phyloP scores from a whole-genome alignment of 2,329 filamentous ascomycete genomes.

The Colletotrichum chlorophyti region DNA sequence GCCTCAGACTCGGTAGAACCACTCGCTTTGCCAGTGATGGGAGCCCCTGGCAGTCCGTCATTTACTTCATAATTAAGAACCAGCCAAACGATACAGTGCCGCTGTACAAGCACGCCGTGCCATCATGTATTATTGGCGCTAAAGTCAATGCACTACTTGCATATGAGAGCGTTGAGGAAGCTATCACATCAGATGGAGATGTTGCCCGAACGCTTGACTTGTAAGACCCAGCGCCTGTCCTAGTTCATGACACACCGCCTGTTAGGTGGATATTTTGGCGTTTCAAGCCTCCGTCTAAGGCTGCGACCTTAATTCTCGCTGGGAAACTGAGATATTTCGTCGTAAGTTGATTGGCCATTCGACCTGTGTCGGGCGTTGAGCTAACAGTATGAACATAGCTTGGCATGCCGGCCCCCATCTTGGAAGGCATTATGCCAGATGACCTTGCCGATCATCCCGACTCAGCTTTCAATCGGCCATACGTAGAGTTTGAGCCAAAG shows the following conservation, averaged over 20 bases:
- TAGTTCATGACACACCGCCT: slow-evolving; percentile 16
- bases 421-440: slow-evolving; percentile 12
- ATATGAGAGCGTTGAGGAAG: slow-evolving; percentile 10
- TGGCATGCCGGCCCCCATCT: slow-evolving; percentile 21
- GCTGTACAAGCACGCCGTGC: slow-evolving; percentile 33
- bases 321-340: slow-evolving; percentile 25
- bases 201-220: neutral
- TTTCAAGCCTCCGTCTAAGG: slow-evolving; percentile 10
- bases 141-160: slow-evolving; percentile 6
- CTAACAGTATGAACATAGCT: neutral
- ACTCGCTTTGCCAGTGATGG: neutral
- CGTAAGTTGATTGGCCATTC: neutral
- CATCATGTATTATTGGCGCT: slow-evolving; percentile 31
- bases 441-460: neutral
- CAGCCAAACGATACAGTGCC: slow-evolving; percentile 18
- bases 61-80: slow-evolving; percentile 26
- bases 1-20: neutral
- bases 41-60: slow-evolving; percentile 23
- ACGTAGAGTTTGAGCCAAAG: slow-evolving; percentile 16
- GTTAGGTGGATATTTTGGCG: slow-evolving; percentile 19
- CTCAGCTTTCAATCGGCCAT: slow-evolving; percentile 4
- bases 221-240: neutral
- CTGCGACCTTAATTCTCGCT: slow-evolving; percentile 25
- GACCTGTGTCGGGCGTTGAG: fast-evolving
- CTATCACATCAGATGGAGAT: neutral